Evolutionary conservation across 441 rosid genomes (phyloP).

Genomic region (Gossypium schwendimanii): DNA sequence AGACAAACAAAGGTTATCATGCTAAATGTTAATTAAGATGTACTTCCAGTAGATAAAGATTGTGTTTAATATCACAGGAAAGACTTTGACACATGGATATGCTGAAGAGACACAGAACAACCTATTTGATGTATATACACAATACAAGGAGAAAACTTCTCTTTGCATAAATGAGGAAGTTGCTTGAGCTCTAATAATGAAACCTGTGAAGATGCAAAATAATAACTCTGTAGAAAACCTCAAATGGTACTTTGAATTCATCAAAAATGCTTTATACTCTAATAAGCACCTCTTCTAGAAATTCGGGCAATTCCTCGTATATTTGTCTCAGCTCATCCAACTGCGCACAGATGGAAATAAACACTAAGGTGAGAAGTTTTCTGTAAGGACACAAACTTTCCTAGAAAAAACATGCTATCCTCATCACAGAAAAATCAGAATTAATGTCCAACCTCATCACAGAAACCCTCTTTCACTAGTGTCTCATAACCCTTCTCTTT

Average conservation of each 20-base stretch:
- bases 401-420: background rate
- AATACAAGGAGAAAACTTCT: constrained; percentile 55
- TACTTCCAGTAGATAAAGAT: background rate
- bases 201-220: constrained; percentile 45
- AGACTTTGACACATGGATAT: background rate
- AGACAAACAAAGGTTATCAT: constrained; percentile 6
- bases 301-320: constrained; percentile 87
- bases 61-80: background rate
- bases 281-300: constrained; percentile 67
- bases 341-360: constrained; percentile 31
- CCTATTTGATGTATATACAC: constrained; percentile 90
- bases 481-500: constrained; percentile 85
- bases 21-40: background rate
- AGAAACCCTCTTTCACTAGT: constrained; percentile 82
- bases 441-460: constrained; percentile 65
- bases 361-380: constrained; percentile 1
- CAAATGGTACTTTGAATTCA: constrained; percentile 8
- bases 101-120: constrained; percentile 27
- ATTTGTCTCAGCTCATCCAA: constrained; percentile 95
- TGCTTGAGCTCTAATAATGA: constrained; percentile 63
- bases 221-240: constrained; percentile 12
- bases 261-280: constrained; percentile 9
- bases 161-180: constrained; percentile 50
- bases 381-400: background rate
- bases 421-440: background rate